A percentile compares a stretch with the other conserved stretches of the same genome.
Conservation (phyloP, 257 asterid species). For the Paraleonurus japonicus region DNA sequence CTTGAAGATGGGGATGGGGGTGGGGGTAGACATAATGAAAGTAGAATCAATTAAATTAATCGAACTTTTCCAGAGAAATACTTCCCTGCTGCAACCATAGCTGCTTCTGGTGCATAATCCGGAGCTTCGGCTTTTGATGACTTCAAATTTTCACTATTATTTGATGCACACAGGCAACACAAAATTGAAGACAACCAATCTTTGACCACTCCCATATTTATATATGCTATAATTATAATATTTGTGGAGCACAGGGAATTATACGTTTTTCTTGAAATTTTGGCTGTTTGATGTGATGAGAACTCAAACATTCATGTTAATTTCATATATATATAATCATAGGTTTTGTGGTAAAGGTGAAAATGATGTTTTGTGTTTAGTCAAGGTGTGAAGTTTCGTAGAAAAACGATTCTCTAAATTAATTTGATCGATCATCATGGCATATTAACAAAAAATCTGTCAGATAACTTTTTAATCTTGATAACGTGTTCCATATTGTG, state of each 20-base stretch:
- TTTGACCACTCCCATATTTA: background rate
- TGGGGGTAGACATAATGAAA: no score
- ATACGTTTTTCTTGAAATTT: background rate
- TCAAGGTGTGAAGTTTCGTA: background rate
- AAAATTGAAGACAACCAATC: conserved; percentile 18
- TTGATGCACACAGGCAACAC: conserved; percentile 21
- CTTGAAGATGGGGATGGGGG: no score
- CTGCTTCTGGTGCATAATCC: conserved; percentile 29
- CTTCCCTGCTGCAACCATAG: conserved; percentile 46
- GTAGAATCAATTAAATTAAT: no score
- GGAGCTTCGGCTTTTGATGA: conserved; percentile 16
- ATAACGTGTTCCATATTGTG: background rate
- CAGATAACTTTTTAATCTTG: background rate
- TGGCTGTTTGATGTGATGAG: background rate
- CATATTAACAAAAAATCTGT: background rate
- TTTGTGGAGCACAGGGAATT: background rate
- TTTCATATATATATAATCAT: conserved; percentile 25
- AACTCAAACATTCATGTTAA: no score
- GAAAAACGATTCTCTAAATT: background rate
- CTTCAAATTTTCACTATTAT: conserved; percentile 9
- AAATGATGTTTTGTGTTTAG: background rate
- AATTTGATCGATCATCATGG: no score
- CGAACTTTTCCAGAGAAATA: conserved; percentile 49
- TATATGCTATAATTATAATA: no score
- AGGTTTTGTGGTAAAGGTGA: conserved; percentile 19